Conservation (phyloP, 108 stramenopile genomes). For the Aurantiochytrium sp. region DNA sequence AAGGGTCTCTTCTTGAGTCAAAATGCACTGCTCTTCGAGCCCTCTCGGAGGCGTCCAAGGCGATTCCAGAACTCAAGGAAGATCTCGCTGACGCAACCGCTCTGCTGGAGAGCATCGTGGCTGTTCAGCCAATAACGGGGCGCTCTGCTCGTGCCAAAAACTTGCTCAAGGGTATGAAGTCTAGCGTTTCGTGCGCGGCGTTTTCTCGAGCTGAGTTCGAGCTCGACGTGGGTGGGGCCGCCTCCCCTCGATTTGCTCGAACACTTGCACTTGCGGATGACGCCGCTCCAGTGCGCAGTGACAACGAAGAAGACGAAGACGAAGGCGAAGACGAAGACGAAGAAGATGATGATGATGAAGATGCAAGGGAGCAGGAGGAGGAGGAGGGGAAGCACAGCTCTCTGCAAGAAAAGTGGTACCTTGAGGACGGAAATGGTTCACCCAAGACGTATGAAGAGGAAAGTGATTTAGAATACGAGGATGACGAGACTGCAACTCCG, state of each 20-base stretch:
- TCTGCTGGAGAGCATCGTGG: background rate
- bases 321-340: too few species aligned
- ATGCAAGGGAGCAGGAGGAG: too few species aligned
- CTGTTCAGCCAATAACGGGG: background rate
- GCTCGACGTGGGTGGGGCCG: background rate
- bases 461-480: too few species aligned
- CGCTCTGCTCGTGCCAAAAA: background rate
- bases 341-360: too few species aligned
- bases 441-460: too few species aligned
- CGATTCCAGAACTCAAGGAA: background rate
- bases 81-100: background rate
- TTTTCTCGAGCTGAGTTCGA: background rate
- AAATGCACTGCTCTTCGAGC: background rate
- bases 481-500: too few species aligned
- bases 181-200: background rate
- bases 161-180: background rate
- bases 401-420: too few species aligned
- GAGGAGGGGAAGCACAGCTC: too few species aligned
- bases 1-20: background rate
- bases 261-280: background rate
- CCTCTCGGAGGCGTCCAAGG: background rate
- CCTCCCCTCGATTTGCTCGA: background rate
- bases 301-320: too few species aligned
- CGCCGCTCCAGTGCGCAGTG: too few species aligned
- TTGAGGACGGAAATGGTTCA: too few species aligned